These are phyloP conservation scores for Stephanocyclus meneghinianus DNA, from an alignment of 352 stramenopile species.

Conservation along the genomic window DNA sequence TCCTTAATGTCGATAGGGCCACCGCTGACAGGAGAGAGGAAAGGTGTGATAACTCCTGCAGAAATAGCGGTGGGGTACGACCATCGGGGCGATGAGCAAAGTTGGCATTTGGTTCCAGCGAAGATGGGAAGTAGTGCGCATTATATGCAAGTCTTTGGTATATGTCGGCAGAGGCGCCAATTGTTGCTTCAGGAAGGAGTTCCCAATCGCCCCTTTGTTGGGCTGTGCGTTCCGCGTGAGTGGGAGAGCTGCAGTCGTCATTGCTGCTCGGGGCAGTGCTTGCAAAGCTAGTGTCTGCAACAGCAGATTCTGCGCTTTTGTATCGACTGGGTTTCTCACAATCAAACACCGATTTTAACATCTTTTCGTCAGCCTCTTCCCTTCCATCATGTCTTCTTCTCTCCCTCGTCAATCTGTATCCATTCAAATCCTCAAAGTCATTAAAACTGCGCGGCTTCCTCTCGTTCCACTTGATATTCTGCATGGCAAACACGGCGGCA, in stretches of 20 bases:
- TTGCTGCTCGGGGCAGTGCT: neutral
- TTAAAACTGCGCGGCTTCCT: conserved; percentile 32
- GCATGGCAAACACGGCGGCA: conserved; percentile 45
- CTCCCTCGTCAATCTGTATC: conserved; percentile 29
- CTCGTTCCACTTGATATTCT: conserved; percentile 39
- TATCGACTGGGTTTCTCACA: conserved; percentile 12
- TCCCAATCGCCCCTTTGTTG: neutral
- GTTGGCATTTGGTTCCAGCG: conserved; percentile 25
- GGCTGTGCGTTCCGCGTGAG: neutral
- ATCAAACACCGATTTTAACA: conserved; percentile 27
- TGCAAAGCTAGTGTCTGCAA: neutral
- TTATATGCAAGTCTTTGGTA: conserved; percentile 11
- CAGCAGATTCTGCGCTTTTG: neutral
- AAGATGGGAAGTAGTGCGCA: conserved; percentile 22
- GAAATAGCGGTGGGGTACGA: conserved; percentile 50
- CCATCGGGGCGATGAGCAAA: conserved; percentile 29
- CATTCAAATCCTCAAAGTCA: conserved; percentile 46
- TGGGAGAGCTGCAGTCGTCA: neutral
- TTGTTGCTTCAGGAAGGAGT: neutral
- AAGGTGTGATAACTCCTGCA: conserved; percentile 57
- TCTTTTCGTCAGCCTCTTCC: neutral
- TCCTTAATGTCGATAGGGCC: conserved; percentile 53
- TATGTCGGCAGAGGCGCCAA: conserved; percentile 9
- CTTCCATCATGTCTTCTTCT: conserved; percentile 12
- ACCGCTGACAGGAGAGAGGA: conserved; percentile 49